Percentiles rank a stretch among this genome's conserved stretches.
Evolutionary conservation across 2,329 filamentous ascomycete species (phyloP).

Genomic region (Capronia coronata): DNA sequence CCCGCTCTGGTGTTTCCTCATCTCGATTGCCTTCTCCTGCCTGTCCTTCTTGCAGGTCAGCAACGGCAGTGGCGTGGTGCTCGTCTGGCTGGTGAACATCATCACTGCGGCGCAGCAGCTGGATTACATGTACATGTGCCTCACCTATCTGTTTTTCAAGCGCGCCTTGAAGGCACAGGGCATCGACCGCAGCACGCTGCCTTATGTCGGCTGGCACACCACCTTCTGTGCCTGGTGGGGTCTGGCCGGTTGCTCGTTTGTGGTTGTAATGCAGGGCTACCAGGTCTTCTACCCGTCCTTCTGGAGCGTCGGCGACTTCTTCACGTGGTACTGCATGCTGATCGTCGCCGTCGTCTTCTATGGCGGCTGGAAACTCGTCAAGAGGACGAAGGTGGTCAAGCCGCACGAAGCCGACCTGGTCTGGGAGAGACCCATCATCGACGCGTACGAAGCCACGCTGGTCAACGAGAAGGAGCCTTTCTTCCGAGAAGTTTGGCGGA

Average conservation of each 20-base stretch:
- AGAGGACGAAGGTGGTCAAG: slow-evolving; percentile 51
- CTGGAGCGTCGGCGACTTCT: too few relatives aligned
- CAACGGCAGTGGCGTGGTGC: slow-evolving; percentile 44
- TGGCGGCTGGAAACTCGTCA: slow-evolving; percentile 58
- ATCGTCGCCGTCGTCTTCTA: slow-evolving; percentile 51
- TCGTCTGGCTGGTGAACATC: slow-evolving; percentile 51
- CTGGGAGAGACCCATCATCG: slow-evolving; percentile 53
- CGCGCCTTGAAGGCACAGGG: slow-evolving; percentile 47
- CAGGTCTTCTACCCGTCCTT: too few relatives aligned
- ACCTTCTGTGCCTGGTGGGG: too few relatives aligned
- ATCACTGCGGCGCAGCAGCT: slow-evolving; percentile 35
- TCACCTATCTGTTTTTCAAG: slow-evolving; percentile 55
- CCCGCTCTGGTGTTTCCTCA: slow-evolving; percentile 52
- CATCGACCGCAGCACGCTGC: slow-evolving; percentile 47
- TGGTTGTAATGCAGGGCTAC: too few relatives aligned
- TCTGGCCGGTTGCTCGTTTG: too few relatives aligned
- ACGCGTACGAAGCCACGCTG: slow-evolving; percentile 53
- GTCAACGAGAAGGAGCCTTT: too few relatives aligned
- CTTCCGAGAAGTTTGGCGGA: too few relatives aligned
- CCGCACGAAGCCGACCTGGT: slow-evolving; percentile 55
- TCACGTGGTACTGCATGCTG: slow-evolving; percentile 57
- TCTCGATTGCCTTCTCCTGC: slow-evolving; percentile 51
- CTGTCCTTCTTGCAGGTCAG: slow-evolving; percentile 49
- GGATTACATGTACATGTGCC: slow-evolving; percentile 54
- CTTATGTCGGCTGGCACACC: slow-evolving; percentile 59